A percentile compares a stretch with the other conserved stretches of the same genome.
phyloP scores from a whole-genome alignment of 139 green algal genomes.

The Tetraselmis chui region DNA sequence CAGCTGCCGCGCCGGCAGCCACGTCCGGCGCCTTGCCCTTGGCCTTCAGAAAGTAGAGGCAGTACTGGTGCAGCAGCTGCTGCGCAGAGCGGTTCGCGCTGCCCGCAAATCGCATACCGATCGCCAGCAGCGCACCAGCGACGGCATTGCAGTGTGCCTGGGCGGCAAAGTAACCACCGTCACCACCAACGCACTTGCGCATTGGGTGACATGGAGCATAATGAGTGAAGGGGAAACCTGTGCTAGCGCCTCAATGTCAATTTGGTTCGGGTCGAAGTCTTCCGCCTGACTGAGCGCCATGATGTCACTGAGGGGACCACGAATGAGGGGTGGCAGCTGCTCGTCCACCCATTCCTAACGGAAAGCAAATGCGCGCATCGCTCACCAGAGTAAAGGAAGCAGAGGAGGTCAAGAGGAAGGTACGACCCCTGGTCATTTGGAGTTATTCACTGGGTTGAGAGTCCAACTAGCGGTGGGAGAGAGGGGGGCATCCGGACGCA shows the following conservation, averaged over 20 bases:
- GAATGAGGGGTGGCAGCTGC: conserved; percentile 58
- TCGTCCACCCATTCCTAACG: conserved; percentile 54
- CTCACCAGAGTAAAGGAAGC: too few species aligned
- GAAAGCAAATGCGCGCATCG: too few species aligned
- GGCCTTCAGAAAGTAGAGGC: conserved; percentile 54
- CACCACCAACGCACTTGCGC: conserved; percentile 16
- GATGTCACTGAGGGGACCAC: background rate
- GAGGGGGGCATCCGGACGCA: background rate
- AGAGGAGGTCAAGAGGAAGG: too few species aligned
- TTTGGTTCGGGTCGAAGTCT: conserved; percentile 2
- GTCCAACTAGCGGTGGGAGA: too few species aligned
- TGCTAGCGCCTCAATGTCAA: conserved; percentile 36
- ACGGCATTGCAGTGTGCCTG: conserved; percentile 42
- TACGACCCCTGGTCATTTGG: too few species aligned
- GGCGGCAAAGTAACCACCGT: conserved; percentile 2
- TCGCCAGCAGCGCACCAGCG: conserved; percentile 74
- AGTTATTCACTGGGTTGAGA: too few species aligned
- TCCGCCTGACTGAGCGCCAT: background rate
- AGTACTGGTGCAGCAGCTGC: conserved; percentile 45
- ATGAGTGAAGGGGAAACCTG: too few species aligned
- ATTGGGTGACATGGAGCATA: background rate
- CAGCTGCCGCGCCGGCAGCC: conserved; percentile 12
- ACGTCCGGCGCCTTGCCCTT: conserved; percentile 53
- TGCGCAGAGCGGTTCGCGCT: conserved; percentile 40
- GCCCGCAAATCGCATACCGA: conserved; percentile 83